Evolutionary conservation across 306 rosid genomes (phyloP), one percentile per base, ranked within the genome.

Genomic region (Medicago lupulina): DNA sequence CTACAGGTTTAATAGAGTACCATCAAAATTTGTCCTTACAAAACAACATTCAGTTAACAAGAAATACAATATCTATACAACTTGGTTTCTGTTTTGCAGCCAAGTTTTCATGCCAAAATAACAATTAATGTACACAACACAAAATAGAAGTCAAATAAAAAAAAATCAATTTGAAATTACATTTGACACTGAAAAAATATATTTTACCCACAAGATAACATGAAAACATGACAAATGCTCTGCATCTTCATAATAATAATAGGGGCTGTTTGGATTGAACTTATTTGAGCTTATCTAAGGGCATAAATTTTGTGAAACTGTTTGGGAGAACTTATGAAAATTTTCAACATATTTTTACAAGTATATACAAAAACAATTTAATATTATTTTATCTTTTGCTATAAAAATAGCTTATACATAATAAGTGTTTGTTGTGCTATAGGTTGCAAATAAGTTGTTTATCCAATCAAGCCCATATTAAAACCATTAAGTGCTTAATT

Each of bases 1-100:
- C 92, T 88, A 51, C 74, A 83, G 2, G 70, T 67, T 80, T 57
- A 6, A 53, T n/a, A 38, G 18, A 55, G 6, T 59, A 57, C 57
- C 61, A 46, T 74, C 57, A 79, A 44, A 44, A 63, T 57, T 41
- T 28, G 70, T 17, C 47, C 84, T n/a, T 36, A 11, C 12, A 49
- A 39, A 28, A 4, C 23, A 79, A 34, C 36, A 44, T 11, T 34
- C 16, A 5, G 19, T 17, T 39, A 41, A 82, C 43, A 57, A 39
- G 28, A 28, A 1, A 28, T 17, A 25, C 72, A 46, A 21, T 18
- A 18, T 53, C 67, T 39, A 2, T 23, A 68, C 55, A 73, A 44
- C 44, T 14, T 60, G 38, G 16, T 57, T 28, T 34, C 70, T 4
- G 10, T 59, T 58, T 19, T 8, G 19, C 28, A 21, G 5, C 19